Evolutionary conservation across 2,329 filamentous ascomycete species (phyloP).

Genomic region (Ciborinia camelliae): DNA sequence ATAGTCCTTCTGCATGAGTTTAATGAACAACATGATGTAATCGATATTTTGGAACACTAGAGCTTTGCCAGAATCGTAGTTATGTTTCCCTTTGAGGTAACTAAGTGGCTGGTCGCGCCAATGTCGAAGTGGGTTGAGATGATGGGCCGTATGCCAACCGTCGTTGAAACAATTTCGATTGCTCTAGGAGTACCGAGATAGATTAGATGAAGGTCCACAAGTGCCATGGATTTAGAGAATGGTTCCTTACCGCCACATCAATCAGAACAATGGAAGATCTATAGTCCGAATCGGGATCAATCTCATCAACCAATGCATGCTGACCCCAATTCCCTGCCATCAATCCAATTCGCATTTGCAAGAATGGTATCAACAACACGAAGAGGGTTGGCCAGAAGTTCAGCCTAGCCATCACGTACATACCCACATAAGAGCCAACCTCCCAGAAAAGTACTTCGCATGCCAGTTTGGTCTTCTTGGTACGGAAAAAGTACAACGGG

Average conservation of each 20-base stretch:
- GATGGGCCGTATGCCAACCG: conserved; percentile 78
- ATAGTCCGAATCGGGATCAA: conserved; percentile 73
- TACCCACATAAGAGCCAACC: conserved; percentile 53
- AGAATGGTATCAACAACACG: conserved; percentile 63
- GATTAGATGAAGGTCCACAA: conserved; percentile 19
- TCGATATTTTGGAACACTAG: conserved; percentile 80
- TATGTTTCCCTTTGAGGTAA: conserved; percentile 66
- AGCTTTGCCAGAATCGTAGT: conserved; percentile 63
- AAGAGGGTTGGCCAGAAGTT: conserved; percentile 54
- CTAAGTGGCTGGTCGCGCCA: conserved; percentile 77
- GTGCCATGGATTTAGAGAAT: not conserved
- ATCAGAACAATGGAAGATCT: conserved; percentile 76
- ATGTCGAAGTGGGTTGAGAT: conserved; percentile 73
- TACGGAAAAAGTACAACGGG: conserved; percentile 67
- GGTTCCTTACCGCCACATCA: conserved; percentile 64
- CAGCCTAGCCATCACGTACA: conserved; percentile 50
- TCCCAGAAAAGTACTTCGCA: conserved; percentile 60
- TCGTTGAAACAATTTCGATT: conserved; percentile 83
- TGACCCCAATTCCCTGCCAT: conserved; percentile 87
- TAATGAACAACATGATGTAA: conserved; percentile 71
- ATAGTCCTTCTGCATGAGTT: conserved; percentile 69
- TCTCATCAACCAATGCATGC: conserved; percentile 74
- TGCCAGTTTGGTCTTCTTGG: conserved; percentile 54
- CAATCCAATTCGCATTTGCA: conserved; percentile 63
- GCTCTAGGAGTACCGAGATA: conserved; percentile 48